These are phyloP conservation scores for Brettanomyces nanus DNA, from an alignment of 805 yeast species.

Conservation along the genomic window DNA sequence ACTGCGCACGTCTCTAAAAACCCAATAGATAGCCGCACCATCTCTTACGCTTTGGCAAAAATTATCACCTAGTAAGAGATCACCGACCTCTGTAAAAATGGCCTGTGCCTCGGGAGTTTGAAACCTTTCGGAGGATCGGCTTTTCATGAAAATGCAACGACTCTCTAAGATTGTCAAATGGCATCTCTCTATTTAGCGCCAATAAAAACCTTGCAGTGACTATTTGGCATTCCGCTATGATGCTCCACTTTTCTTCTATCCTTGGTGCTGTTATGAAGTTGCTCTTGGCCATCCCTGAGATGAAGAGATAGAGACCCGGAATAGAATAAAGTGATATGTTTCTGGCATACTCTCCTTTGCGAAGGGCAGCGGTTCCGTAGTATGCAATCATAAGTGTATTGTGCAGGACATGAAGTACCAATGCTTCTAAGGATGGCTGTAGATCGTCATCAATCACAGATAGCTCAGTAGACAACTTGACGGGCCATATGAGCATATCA, in stretches of 20 bases:
- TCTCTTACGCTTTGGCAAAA: not conserved
- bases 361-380: not conserved
- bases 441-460: slow-evolving; percentile 2
- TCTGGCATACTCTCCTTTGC: not conserved
- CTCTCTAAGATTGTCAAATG: not conserved
- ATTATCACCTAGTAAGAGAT: not conserved
- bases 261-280: not conserved
- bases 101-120: not conserved
- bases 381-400: slow-evolving; percentile 2
- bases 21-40: slow-evolving; percentile 2
- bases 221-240: not conserved
- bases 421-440: not conserved
- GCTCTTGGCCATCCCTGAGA: slow-evolving; percentile 2
- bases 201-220: slow-evolving; percentile 1
- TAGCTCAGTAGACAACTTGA: not conserved
- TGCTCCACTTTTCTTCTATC: not conserved
- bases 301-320: slow-evolving; percentile 3
- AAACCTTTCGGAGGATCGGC: not conserved
- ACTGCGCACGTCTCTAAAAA: slow-evolving; percentile 1
- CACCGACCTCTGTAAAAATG: not conserved
- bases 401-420: not conserved
- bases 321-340: not conserved
- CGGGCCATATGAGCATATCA: slow-evolving; percentile 2
- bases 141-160: not conserved
- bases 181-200: not conserved